Evolutionary conservation across 1,284 basidiomycete species (phyloP).

Genomic region (Cerrena zonata): DNA sequence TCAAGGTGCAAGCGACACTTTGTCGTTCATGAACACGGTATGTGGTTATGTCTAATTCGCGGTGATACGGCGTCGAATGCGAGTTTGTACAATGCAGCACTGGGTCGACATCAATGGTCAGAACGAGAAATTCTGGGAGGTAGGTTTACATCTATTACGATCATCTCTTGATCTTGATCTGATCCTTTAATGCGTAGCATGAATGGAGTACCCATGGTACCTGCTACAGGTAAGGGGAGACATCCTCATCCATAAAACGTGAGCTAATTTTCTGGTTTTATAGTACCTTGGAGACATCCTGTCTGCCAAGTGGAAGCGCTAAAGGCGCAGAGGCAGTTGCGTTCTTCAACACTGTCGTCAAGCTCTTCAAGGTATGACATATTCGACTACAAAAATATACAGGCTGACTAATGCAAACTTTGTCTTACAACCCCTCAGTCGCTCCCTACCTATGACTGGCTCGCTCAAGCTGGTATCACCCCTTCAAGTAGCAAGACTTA

Average conservation of each 20-base stretch:
- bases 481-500: conserved; percentile 56
- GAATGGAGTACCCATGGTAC: conserved; percentile 75
- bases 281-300: conserved; percentile 57
- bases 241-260: neutral
- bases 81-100: conserved; percentile 36
- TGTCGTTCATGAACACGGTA: conserved; percentile 63
- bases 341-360: conserved; percentile 64
- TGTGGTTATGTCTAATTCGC: conserved; percentile 4
- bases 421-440: conserved; percentile 32
- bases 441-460: conserved; percentile 69
- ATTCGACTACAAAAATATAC: conserved; percentile 3
- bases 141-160: conserved; percentile 23
- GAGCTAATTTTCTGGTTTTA: neutral
- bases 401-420: neutral
- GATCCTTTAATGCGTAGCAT: conserved; percentile 33
- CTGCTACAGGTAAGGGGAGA: conserved; percentile 50
- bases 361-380: conserved; percentile 54
- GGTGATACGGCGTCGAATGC: conserved; percentile 3
- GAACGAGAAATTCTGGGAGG: conserved; percentile 68
- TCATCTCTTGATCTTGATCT: neutral
- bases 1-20: conserved; percentile 54
- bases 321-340: conserved; percentile 66
- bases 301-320: conserved; percentile 52
- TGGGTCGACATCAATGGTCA: conserved; percentile 63
- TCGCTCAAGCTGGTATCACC: conserved; percentile 64